Evolutionary conservation across 106 monocot species (phyloP).

Genomic region (Dendrobium chrysotoxum): DNA sequence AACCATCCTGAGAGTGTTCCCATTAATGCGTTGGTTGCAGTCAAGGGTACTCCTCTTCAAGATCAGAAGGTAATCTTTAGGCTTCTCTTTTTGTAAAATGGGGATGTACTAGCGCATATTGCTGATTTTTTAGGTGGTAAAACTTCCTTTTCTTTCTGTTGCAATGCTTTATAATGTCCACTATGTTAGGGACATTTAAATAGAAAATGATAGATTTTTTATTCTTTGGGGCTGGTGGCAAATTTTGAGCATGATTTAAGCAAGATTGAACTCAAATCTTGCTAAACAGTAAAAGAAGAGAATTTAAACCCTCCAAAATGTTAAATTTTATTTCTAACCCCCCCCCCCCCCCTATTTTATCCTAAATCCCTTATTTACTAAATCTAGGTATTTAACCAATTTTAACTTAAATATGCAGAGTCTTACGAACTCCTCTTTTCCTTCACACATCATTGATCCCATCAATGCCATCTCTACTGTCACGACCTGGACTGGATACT

Average conservation of each 20-base stretch:
- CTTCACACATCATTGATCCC: no score
- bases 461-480: no score
- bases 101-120: background rate
- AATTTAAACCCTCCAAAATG: no score
- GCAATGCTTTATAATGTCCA: background rate
- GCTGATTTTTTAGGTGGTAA: background rate
- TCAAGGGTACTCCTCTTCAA: slow-evolving; percentile 98
- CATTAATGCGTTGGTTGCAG: slow-evolving; percentile 92
- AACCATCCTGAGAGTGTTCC: slow-evolving; percentile 97
- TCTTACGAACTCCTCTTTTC: no score
- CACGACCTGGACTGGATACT: no score
- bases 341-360: no score
- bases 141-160: background rate
- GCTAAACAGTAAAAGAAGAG: no score
- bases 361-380: no score
- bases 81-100: background rate
- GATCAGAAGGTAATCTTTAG: slow-evolving; percentile 77
- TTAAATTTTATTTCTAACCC: no score
- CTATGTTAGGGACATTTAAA: background rate
- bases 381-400: no score
- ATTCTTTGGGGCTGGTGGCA: background rate
- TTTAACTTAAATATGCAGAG: no score
- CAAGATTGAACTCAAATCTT: no score
- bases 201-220: background rate
- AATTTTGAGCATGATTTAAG: background rate